A percentile compares a stretch with the other conserved stretches of the same genome.
phyloP scores from a whole-genome alignment of 2,329 filamentous ascomycete genomes.

The Ambrosiella cleistominuta region DNA sequence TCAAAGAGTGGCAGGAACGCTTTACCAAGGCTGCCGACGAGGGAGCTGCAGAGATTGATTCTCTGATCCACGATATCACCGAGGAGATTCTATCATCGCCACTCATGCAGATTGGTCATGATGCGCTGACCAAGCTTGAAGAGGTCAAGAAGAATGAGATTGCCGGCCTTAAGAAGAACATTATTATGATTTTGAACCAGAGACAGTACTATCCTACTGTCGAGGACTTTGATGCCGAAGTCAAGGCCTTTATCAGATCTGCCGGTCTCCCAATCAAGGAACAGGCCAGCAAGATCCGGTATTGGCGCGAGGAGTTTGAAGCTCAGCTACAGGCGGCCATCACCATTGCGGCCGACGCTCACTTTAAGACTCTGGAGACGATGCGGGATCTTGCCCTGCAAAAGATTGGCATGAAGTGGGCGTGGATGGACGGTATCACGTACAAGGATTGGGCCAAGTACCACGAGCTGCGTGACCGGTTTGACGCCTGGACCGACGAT shows the following conservation, averaged over 20 bases:
- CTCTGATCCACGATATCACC: constrained; percentile 42
- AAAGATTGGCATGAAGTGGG: constrained; percentile 87
- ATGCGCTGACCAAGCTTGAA: constrained; percentile 51
- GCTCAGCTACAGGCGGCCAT: constrained; percentile 51
- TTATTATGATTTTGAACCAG: constrained; percentile 36
- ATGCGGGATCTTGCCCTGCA: constrained; percentile 74
- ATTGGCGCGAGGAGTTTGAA: constrained; percentile 60
- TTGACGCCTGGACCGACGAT: constrained; percentile 70
- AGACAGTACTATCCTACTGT: constrained; percentile 33
- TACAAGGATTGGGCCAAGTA: constrained; percentile 98
- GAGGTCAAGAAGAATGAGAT: constrained; percentile 48
- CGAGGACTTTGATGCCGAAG: constrained; percentile 26
- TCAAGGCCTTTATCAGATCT: constrained; percentile 35
- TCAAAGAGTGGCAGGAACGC: constrained; percentile 73
- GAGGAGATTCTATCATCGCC: constrained; percentile 17
- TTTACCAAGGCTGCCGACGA: constrained; percentile 75
- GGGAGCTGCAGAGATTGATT: constrained; percentile 56
- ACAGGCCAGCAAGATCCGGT: constrained; percentile 56
- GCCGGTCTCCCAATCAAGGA: constrained; percentile 60
- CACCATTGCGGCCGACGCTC: constrained; percentile 56
- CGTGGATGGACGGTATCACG: constrained; percentile 85
- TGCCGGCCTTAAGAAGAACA: constrained; percentile 41
- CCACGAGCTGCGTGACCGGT: constrained; percentile 66
- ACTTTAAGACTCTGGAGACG: constrained; percentile 64
- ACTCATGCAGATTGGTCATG: constrained; percentile 44